Percentiles rank a stretch among this genome's conserved stretches.
Evolutionary conservation across 202 grass and related monocot genomes (phyloP).

Genomic region (Panicum hallii): DNA sequence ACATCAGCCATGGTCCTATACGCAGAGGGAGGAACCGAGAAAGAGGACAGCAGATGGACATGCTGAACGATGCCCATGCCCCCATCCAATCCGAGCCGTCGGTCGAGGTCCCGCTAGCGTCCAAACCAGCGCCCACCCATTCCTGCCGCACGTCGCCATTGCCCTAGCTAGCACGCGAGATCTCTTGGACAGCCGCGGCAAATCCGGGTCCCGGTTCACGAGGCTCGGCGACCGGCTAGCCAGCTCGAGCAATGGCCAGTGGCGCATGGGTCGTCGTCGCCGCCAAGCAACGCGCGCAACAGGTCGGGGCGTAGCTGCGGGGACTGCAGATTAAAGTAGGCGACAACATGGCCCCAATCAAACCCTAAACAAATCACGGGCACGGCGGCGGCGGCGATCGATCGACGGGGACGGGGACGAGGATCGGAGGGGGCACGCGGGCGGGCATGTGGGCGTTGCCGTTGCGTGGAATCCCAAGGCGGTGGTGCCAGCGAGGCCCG

Average conservation of each 20-base stretch:
- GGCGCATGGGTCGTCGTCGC: not conserved
- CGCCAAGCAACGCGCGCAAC: not conserved
- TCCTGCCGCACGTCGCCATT: not conserved
- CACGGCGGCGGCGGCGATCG: conserved; percentile 2
- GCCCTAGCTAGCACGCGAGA: not conserved
- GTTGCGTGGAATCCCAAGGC: conserved; percentile 55
- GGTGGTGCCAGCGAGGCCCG: conserved; percentile 36
- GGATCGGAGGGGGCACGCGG: not conserved
- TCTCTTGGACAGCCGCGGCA: conserved; percentile 24
- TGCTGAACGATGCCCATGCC: too few relatives aligned
- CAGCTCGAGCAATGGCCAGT: not conserved
- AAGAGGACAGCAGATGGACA: not conserved
- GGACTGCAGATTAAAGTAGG: conserved; percentile 5
- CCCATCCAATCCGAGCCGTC: not conserved
- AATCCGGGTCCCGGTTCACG: conserved; percentile 32
- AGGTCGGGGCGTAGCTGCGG: too few relatives aligned
- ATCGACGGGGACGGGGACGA: not conserved
- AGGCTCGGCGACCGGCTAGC: not conserved
- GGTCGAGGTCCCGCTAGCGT: not conserved
- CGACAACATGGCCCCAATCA: conserved; percentile 24
- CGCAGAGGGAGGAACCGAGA: too few relatives aligned
- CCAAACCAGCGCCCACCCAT: not conserved
- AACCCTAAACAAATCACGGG: conserved; percentile 1
- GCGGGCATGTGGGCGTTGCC: conserved; percentile 23
- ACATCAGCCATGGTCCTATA: too few relatives aligned